Evolutionary conservation across 192 early-diverging fungal genomes (phyloP), one percentile per base, ranked within the genome.

Genomic region (Coemansia sp.): DNA sequence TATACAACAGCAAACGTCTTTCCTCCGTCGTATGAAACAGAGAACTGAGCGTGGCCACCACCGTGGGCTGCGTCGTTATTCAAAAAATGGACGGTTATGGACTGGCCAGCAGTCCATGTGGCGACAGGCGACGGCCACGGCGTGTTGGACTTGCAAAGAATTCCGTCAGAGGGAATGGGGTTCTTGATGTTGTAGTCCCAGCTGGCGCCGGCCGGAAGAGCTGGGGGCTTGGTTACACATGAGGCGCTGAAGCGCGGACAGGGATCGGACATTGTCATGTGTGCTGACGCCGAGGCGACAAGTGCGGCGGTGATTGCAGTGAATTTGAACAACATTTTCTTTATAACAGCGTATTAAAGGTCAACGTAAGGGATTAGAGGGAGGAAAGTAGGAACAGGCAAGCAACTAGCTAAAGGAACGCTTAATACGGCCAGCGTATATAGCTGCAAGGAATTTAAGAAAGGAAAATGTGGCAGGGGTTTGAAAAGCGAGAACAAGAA

Each of bases 41-140:
- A 75, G 59, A 78, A 85, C 34, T 89, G 77, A 37, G 86, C 87
- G 57, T 88, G 85, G 18, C 88, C 88, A 7, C 86, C 86, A 15
- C 70, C 66, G 61, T 87, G 86, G 74, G 58, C n/a, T 3, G 55
- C 71, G 4, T 42, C 67, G 8, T 70, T 72, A 29, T 73, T 55
- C 2, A 63, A 58, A 58, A 84, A 84, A 7, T 46, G 59, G 0
- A 82, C 81, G 12, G 66, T 25, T 25, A 84, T 68, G 1, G 71
- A 51, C 16, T 71, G 31, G 9, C 85, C 85, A 13, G 85, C 70
- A 40, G 67, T 68, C 76, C 72, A 82, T 9, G 60, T 64, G 2
- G 70, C 53, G 33, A 58, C 61, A 13, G 77, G 71, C 8, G 62
- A 49, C 4, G 28, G 34, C 59, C 67, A 81, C 12, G 82, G 74